A percentile compares a stretch with the other conserved stretches of the same genome.
These are phyloP conservation scores for Irineochytrium annulatum DNA, from an alignment of 192 early-diverging fungal genomes.

Conservation along the genomic window DNA sequence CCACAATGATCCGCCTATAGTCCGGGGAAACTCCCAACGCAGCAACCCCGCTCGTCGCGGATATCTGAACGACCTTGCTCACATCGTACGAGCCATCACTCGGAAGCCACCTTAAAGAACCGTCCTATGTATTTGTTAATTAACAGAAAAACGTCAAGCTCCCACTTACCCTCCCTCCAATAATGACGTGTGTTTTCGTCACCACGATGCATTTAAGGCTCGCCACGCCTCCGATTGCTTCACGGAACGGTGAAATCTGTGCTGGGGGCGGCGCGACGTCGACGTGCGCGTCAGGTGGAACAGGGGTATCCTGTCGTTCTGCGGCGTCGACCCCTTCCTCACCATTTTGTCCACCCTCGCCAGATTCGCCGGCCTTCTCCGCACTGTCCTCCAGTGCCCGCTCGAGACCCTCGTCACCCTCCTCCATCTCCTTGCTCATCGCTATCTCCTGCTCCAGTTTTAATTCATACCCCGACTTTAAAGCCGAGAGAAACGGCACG, in stretches of 20 bases:
- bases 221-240: conserved; percentile 10
- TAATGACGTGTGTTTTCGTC: conserved; percentile 25
- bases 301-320: too few species aligned
- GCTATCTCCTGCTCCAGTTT: conserved; percentile 1
- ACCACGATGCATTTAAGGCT: conserved; percentile 25
- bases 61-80: conserved; percentile 10
- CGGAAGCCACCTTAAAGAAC: conserved; percentile 20
- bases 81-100: conserved; percentile 7
- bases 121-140: conserved; percentile 30
- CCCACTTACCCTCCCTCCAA: conserved; percentile 38
- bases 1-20: conserved; percentile 28
- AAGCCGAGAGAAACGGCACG: conserved; percentile 6
- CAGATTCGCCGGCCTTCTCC: conserved; percentile 12
- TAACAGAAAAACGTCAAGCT: background rate
- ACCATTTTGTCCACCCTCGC: conserved; percentile 13
- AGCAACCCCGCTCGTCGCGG: conserved; percentile 4
- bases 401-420: background rate
- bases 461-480: too few species aligned
- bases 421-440: background rate
- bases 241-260: too few species aligned
- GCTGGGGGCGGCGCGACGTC: too few species aligned
- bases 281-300: too few species aligned
- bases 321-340: too few species aligned
- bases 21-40: conserved; percentile 38
- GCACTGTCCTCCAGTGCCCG: background rate